Base-by-base conservation (phyloP, 1,139 yeast genomes). In the Torulaspora globosa region DNA sequence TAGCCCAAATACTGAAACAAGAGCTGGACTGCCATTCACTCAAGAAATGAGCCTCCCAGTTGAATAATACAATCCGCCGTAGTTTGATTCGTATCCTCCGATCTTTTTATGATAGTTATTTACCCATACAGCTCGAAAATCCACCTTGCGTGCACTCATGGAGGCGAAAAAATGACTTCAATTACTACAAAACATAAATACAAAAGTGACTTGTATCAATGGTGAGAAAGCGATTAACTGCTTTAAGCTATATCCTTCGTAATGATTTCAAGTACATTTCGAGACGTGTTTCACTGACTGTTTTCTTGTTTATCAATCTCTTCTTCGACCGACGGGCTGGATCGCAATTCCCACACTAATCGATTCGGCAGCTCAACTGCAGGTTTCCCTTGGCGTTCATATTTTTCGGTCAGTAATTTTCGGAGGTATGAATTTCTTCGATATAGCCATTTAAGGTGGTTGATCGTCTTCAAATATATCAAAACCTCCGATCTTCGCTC, bases 401-500 rank as follows among this genome's bases (percentile, higher is more conserved):
- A 36, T 34, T 44, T 47, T 36, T 48, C 45, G 10, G 36, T 30
- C 11, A 60, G 35, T 37, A 54, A 46, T 7, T 43, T 37, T 37
- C 63, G 50, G n/a, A 62, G 55, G 29, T 38, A 39, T 15, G 46
- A 45, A 43, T 63, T 63, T 32, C 58, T 53, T n/a, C 50, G 50
- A 42, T 62, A 62, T 7, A 63, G 43, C 66, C 66, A 63, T 37
- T 47, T 51, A 36, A 63, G 48, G 46, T 60, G 61, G 36, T 58
- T 57, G 41, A 58, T 58, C 21, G 66, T 62, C 49, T 62, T 60
- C 31, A 58, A 41, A 40, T 62, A 63, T 16, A 72, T 65, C 2
- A 64, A 59, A 44, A 69, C 51, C 37, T 72, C 76, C 1, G 75
- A 70, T 34, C 76, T 53, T 36, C 63, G 64, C 41, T 71, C 74